Evolutionary conservation across 441 rosid genomes (phyloP).

Genomic region (Syzygium malaccense): DNA sequence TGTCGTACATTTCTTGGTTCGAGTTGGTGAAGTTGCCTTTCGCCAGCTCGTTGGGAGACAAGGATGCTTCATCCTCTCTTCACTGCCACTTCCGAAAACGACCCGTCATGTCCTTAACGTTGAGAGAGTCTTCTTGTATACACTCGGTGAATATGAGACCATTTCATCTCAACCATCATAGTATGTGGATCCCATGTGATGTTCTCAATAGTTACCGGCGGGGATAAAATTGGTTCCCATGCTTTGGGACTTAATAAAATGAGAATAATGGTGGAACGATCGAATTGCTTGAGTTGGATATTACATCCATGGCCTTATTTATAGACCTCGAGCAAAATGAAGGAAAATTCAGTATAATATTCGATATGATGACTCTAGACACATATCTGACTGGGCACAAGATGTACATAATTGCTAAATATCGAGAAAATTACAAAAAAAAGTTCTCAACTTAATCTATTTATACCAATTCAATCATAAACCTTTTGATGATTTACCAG

Average conservation of each 20-base stretch:
- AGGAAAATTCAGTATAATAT: not conserved
- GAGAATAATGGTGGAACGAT: not conserved
- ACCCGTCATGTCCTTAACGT: not conserved
- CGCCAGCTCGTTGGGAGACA: slow-evolving; percentile 12
- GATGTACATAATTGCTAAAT: not conserved
- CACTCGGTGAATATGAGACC: not conserved
- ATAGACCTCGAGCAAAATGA: not conserved
- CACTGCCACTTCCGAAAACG: not conserved
- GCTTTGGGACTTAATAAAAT: not conserved
- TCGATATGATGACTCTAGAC: not conserved
- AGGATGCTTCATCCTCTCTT: slow-evolving; percentile 14
- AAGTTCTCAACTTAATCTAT: no score
- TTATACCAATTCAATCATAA: no score
- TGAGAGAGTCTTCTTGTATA: not conserved
- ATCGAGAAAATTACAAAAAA: no score
- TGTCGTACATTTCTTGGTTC: not conserved
- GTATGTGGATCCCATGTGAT: not conserved
- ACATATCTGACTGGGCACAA: not conserved
- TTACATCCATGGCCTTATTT: not conserved
- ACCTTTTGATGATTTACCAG: no score
- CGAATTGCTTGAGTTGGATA: not conserved
- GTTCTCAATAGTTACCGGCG: not conserved
- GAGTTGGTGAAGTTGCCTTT: slow-evolving; percentile 8
- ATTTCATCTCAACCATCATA: not conserved
- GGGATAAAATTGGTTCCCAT: not conserved